Conservation (phyloP, 108 stramenopile species). For the Nitzschia sp. region DNA sequence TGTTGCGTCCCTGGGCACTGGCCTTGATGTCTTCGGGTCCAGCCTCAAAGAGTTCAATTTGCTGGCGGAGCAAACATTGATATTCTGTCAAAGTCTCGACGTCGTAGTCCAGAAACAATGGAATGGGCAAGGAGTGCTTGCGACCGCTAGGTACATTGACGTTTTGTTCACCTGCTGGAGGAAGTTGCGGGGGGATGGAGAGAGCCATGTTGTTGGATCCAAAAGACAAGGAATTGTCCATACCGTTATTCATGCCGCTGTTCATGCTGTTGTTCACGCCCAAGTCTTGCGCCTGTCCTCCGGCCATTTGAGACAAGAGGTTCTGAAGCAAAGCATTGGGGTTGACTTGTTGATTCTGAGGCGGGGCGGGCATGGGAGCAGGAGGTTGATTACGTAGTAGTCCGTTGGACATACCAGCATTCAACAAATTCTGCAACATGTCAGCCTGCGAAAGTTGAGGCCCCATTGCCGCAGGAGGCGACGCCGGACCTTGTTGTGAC, state of each 20-base stretch:
- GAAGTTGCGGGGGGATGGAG: background rate
- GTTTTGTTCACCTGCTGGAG: background rate
- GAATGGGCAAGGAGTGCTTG: conserved; percentile 1
- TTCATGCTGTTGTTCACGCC: too few relatives aligned
- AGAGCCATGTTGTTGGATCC: background rate
- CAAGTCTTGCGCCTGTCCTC: background rate
- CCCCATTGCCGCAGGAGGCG: too few relatives aligned
- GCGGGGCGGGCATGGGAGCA: background rate
- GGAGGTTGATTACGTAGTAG: too few relatives aligned
- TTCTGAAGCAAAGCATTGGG: background rate
- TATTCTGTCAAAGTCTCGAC: conserved; percentile 40
- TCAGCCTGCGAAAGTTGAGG: too few relatives aligned
- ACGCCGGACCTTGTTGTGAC: too few relatives aligned
- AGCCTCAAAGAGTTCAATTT: conserved; percentile 59
- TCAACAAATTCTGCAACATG: too few relatives aligned
- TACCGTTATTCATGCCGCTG: too few relatives aligned
- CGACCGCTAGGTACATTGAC: background rate
- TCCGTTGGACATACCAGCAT: too few relatives aligned
- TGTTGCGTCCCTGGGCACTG: conserved; percentile 45
- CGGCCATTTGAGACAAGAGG: conserved; percentile 1
- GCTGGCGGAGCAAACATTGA: conserved; percentile 52
- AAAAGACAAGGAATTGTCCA: background rate
- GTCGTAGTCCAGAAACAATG: conserved; percentile 25
- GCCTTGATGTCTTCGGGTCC: conserved; percentile 32
- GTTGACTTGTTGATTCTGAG: background rate